Evolutionary conservation across 345 rosid genomes (phyloP), one percentile per base, ranked within the genome.

Genomic region (Diplotaxis tenuifolia): DNA sequence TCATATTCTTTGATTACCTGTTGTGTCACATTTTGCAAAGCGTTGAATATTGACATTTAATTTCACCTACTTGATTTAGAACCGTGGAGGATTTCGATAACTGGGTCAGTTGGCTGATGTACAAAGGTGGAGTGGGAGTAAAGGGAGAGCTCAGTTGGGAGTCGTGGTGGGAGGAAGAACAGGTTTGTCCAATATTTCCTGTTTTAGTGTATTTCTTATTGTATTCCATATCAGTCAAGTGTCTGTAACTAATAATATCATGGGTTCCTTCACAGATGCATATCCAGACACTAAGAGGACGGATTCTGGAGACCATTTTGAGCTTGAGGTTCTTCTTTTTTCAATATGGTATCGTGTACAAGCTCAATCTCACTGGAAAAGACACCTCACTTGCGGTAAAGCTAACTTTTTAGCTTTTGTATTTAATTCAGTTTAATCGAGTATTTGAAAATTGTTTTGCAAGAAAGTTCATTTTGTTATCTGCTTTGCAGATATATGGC

Each of bases 141-240:
- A 95, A 92, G 83, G 98, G 99, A 67, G 99, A 95, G 65, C 82
- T 83, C 67, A 95, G 98, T 84, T 95, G 99, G 99, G 99, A 95
- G 80, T 85, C 96, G 42, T 95, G 99, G 99, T 95, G 99, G 98
- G 90, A 90, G 27, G 99, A 95, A 79, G 98, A 95, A 60, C 99
- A 92, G 98, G 99, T 90, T 74, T 65, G 22, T 59, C 67, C 27
- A 56, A 21, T 28, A 27, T 65, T 62, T 69, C 49, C 0, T 56
- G 34, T 55, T 61, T 57, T 65, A 49, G 25, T 59, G 25, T 47
- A 21, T 36, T 64, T 7, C 1, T 54, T n/a, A 6, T 42, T 45
- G 27, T 21, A 36, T n/a, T 61, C 27, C 18, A 15, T 47, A 31
- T 62, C 60, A 21, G 8, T 25, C 58, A n/a, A 68, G 38, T 23